Evolutionary conservation across 2,329 filamentous ascomycete species (phyloP), one percentile per base, ranked within the genome.

Genomic region (Myriosclerotinia curreyana): DNA sequence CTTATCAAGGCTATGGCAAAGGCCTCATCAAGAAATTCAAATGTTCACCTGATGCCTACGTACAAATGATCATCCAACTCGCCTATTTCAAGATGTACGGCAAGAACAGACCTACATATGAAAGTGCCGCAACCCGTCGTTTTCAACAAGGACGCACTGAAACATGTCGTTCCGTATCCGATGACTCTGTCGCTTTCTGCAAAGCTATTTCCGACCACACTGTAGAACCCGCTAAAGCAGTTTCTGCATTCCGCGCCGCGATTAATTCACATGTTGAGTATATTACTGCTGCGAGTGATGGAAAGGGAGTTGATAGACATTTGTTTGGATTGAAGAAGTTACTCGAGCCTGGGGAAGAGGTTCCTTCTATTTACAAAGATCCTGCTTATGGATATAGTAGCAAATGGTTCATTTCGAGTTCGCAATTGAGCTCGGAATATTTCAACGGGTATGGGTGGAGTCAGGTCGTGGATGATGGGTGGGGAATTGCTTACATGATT

Each of bases 361-460:
- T 96, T 3, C 95, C 95, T 0, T 83, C 85, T 25, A 83, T 99
- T 66, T 99, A 90, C 81, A 84, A 89, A 75, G 95, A 99, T 75
- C 91, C 93, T 0, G 89, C 93, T 3, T 98, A 84, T 76, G 75
- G 79, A 5, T 99, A 98, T 81, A 93, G 88, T 65, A 81, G 83
- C 74, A 92, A 88, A 17, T 99, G 95, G 95, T 96, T 87, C 79
- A 82, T 99, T 65, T 94, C 89, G 36, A 92, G 88, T 36, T 92
- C 87, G 66, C 96, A 99, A 80, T 81, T 99, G 76, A 95, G 90
- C 78, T 93, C 89, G 42, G 96, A 99, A 81, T 97, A 91, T 82
- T 99, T 98, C 79, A 99, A 99, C 76, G 95, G 96, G 31, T 99
- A 99, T 78, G 95, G 95, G 53, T 99, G 95, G 95, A 95, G 90